phyloP scores from a whole-genome alignment of 768 basidiomycete genomes.

The Lenzites betulinus region DNA sequence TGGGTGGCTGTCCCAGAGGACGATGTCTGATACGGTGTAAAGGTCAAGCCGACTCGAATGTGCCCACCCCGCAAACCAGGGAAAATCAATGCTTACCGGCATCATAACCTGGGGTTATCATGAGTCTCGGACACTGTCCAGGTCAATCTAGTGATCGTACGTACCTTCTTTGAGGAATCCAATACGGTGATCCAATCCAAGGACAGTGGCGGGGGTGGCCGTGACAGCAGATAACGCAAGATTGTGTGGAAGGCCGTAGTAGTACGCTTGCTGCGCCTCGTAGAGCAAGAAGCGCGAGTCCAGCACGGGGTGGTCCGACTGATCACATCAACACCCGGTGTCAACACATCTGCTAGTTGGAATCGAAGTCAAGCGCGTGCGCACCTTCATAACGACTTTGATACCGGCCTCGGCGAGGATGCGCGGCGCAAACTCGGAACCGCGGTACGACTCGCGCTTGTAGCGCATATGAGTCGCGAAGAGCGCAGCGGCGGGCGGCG shows the following conservation, averaged over 20 bases:
- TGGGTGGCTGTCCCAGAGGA: slow-evolving; percentile 79
- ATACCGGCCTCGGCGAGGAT: slow-evolving; percentile 59
- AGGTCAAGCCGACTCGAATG: background rate
- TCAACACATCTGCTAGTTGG: too few species aligned
- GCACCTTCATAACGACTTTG: slow-evolving; percentile 61
- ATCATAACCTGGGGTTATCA: slow-evolving; percentile 3
- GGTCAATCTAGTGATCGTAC: background rate
- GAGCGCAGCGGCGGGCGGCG: slow-evolving; percentile 72
- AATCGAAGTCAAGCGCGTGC: too few species aligned
- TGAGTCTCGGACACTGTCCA: too few species aligned
- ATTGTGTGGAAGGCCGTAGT: slow-evolving; percentile 65
- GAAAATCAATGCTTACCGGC: background rate
- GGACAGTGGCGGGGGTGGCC: slow-evolving; percentile 64
- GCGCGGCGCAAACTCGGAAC: slow-evolving; percentile 63
- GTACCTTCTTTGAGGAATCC: slow-evolving; percentile 64
- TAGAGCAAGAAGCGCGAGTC: slow-evolving; percentile 56
- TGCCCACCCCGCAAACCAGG: too few species aligned
- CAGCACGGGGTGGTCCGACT: slow-evolving; percentile 51
- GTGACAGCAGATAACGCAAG: slow-evolving; percentile 71
- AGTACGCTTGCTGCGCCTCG: slow-evolving; percentile 64
- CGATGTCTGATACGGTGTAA: slow-evolving; percentile 61
- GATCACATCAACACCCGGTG: background rate
- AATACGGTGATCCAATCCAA: slow-evolving; percentile 47
- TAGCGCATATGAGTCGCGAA: slow-evolving; percentile 75
- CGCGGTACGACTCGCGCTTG: slow-evolving; percentile 66